These are phyloP conservation scores for Macrophomina phaseolina DNA, from an alignment of 2,329 filamentous ascomycete genomes.

Conservation along the genomic window DNA sequence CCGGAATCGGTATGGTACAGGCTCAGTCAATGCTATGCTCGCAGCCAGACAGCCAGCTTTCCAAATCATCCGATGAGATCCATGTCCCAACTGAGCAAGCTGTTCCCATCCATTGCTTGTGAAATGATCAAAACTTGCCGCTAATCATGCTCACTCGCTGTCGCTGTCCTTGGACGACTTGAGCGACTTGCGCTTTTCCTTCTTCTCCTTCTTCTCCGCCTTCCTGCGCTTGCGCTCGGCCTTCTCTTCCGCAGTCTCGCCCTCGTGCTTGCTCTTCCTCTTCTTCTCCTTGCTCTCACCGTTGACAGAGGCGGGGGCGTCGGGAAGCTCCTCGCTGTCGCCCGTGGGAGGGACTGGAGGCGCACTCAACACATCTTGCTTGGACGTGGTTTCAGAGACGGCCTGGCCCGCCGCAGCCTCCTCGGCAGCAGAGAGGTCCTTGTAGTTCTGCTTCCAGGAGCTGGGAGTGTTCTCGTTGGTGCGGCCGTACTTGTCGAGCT, in stretches of 20 bases:
- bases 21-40: slow-evolving; percentile 22
- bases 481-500: slow-evolving; percentile 96
- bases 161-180: slow-evolving; percentile 28
- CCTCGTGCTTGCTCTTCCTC: slow-evolving; percentile 56
- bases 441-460: slow-evolving; percentile 92
- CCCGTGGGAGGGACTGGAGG: slow-evolving; percentile 43
- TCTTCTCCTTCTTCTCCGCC: slow-evolving; percentile 82
- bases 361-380: slow-evolving; percentile 43
- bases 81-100: slow-evolving; percentile 3
- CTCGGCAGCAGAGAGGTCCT: slow-evolving; percentile 66
- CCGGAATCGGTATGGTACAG: slow-evolving; percentile 28
- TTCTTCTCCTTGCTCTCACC: slow-evolving; percentile 46
- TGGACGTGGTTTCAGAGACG: slow-evolving; percentile 41
- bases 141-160: slow-evolving; percentile 17
- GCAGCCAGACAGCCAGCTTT: slow-evolving; percentile 12
- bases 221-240: slow-evolving; percentile 67
- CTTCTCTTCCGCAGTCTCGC: slow-evolving; percentile 53
- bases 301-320: slow-evolving; percentile 35
- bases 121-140: slow-evolving; percentile 10
- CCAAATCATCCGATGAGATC: slow-evolving; percentile 9
- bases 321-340: slow-evolving; percentile 31
- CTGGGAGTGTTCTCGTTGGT: slow-evolving; percentile 91
- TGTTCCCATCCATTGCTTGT: slow-evolving; percentile 9
- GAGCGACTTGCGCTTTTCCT: slow-evolving; percentile 67
- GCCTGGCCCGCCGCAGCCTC: slow-evolving; percentile 33